A percentile compares a stretch with the other conserved stretches of the same genome.
Evolutionary conservation across 768 basidiomycete species (phyloP).

Genomic region (Albatrellus ellisii): DNA sequence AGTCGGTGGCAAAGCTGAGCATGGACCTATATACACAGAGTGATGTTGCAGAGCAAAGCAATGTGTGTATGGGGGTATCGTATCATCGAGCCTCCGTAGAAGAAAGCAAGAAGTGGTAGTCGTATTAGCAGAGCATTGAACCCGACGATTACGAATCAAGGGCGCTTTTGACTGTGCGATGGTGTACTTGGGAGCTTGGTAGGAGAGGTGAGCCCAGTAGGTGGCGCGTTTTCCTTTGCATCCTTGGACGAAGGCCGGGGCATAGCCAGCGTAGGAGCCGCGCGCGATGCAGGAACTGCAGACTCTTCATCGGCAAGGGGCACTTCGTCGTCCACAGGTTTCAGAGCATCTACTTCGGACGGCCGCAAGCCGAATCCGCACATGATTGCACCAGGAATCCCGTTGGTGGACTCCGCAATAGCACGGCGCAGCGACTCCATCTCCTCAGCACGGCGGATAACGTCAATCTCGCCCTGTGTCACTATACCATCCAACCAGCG

Average conservation of each 20-base stretch:
- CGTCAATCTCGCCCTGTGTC: conserved; percentile 85
- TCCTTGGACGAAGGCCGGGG: conserved; percentile 11
- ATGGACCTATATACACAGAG: too few species aligned
- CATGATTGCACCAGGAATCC: conserved; percentile 7
- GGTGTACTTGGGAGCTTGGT: conserved; percentile 1
- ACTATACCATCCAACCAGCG: conserved; percentile 76
- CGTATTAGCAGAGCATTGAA: too few species aligned
- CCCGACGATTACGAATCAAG: too few species aligned
- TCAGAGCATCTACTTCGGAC: conserved; percentile 47
- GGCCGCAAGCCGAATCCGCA: conserved; percentile 10
- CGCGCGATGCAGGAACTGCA: conserved; percentile 2
- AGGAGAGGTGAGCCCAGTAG: conserved; percentile 1
- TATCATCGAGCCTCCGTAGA: too few species aligned
- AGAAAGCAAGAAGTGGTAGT: too few species aligned
- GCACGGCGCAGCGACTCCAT: conserved; percentile 27
- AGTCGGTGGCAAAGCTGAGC: too few species aligned
- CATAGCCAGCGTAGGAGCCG: conserved; percentile 9
- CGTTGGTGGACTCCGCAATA: conserved; percentile 27
- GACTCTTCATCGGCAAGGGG: conserved; percentile 8
- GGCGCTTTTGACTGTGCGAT: conserved; percentile 8
- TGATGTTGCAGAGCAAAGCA: too few species aligned
- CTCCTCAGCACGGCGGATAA: conserved; percentile 52
- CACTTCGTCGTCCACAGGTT: conserved; percentile 55
- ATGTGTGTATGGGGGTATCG: too few species aligned
- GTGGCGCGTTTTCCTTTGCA: conserved; percentile 16